A percentile compares a stretch with the other conserved stretches of the same genome.
Conservation (phyloP, 2,329 filamentous ascomycete genomes). For the Talaromyces atroroseus region DNA sequence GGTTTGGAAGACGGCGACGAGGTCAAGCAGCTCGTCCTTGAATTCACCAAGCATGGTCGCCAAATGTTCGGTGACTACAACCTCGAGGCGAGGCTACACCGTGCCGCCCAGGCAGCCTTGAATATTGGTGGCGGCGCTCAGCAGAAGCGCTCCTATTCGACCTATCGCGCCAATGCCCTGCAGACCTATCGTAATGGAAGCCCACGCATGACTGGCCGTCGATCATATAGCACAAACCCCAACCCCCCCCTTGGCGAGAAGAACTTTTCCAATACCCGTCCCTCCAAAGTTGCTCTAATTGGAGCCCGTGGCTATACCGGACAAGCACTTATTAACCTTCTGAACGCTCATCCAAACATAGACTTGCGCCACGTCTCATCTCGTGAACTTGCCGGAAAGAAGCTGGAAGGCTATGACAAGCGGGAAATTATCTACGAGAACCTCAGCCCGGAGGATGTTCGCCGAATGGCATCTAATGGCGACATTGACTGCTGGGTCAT, state of each 20-base stretch:
- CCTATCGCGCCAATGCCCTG: constrained; percentile 40
- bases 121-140: constrained; percentile 49
- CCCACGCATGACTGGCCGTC: constrained; percentile 26
- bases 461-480: constrained; percentile 73
- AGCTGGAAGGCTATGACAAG: constrained; percentile 85
- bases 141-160: constrained; percentile 65
- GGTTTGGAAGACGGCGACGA: constrained; percentile 77
- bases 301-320: constrained; percentile 93
- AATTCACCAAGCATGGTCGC: constrained; percentile 76
- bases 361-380: constrained; percentile 90
- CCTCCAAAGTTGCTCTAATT: constrained; percentile 78
- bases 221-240: constrained; percentile 58
- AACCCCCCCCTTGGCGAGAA: constrained; percentile 86
- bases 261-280: constrained; percentile 75
- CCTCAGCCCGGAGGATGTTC: constrained; percentile 77
- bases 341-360: constrained; percentile 84
- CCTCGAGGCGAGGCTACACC: constrained; percentile 76
- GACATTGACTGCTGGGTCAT: constrained; percentile 96
- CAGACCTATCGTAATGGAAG: constrained; percentile 29
- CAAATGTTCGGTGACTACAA: constrained; percentile 87
- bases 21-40: constrained; percentile 74
- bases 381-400: constrained; percentile 80
- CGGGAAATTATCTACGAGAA: constrained; percentile 89
- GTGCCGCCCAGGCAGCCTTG: constrained; percentile 66
- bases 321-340: constrained; percentile 77